A percentile compares a stretch with the other conserved stretches of the same genome.
Conservation (phyloP, 768 basidiomycete genomes). For the Imleria badia region DNA sequence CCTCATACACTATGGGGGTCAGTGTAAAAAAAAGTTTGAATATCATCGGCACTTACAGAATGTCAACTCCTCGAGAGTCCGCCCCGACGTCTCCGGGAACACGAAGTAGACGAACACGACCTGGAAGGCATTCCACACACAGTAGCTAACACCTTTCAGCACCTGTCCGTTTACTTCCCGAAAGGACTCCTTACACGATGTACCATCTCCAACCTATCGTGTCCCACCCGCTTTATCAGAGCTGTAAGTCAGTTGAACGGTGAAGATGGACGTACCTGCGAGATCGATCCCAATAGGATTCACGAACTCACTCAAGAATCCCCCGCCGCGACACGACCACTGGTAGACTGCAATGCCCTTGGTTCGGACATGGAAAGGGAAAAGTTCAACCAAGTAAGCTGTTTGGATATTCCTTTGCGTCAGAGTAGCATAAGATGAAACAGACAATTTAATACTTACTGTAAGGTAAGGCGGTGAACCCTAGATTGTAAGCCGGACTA, state of each 20-base stretch:
- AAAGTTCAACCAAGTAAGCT: slow-evolving; percentile 50
- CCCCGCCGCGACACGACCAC: slow-evolving; percentile 46
- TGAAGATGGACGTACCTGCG: slow-evolving; percentile 3
- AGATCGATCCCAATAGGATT: slow-evolving; percentile 17
- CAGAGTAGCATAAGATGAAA: neutral
- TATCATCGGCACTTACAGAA: slow-evolving; percentile 10
- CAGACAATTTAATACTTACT: neutral
- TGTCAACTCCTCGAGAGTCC: slow-evolving; percentile 17
- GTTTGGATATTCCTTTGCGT: neutral
- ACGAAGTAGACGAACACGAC: slow-evolving; percentile 15
- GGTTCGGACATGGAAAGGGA: slow-evolving; percentile 61
- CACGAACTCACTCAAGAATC: slow-evolving; percentile 12
- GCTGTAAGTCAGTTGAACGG: too few relatives aligned
- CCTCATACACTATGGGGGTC: neutral
- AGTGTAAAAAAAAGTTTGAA: neutral
- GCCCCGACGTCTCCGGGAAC: slow-evolving; percentile 23
- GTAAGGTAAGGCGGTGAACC: slow-evolving; percentile 6
- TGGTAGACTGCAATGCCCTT: slow-evolving; percentile 63
- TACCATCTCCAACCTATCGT: slow-evolving; percentile 15
- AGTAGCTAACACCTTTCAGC: slow-evolving; percentile 12
- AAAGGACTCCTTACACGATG: slow-evolving; percentile 7
- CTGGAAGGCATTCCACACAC: slow-evolving; percentile 13
- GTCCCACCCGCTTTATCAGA: neutral
- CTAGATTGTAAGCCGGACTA: slow-evolving; percentile 15
- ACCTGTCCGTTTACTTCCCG: rapidly evolving